Base-by-base conservation (phyloP, 495 filamentous ascomycete genomes). In the Aspergillus funiculosus region DNA sequence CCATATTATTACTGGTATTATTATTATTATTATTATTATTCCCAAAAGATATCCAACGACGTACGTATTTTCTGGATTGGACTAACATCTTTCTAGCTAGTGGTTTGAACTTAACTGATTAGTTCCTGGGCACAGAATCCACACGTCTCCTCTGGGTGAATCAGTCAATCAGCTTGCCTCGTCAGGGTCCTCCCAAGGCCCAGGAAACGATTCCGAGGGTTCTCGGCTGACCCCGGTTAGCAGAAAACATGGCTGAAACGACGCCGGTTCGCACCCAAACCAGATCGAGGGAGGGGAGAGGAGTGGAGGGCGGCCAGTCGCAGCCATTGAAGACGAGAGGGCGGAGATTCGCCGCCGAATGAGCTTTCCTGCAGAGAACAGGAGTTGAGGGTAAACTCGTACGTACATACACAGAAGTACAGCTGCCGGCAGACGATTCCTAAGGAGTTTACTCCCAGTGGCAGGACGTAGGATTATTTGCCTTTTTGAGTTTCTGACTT, bases 381-480 rank as follows among this genome's bases (percentile, higher is more conserved):
- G 53, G 48, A n/a, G n/a, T n/a, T n/a, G n/a, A n/a, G n/a, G n/a
- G n/a, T n/a, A n/a, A n/a, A n/a, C n/a, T n/a, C n/a, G n/a, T n/a
- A n/a, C n/a, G n/a, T n/a, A n/a, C n/a, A n/a, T n/a, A n/a, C n/a
- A n/a, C n/a, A n/a, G n/a, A n/a, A n/a, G n/a, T n/a, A n/a, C n/a
- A n/a, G n/a, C n/a, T n/a, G n/a, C n/a, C n/a, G n/a, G n/a, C n/a
- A n/a, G n/a, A n/a, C n/a, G n/a, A n/a, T n/a, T 39, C 52, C 57
- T 65, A 46, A 62, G 62, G 60, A 65, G 58, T 60, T 58, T 62
- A 58, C 60, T 63, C 54, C 63, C 63, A n/a, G n/a, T n/a, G n/a
- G n/a, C n/a, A n/a, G n/a, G 63, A 63, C 57, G 53, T 58, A 44
- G 27, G 44, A 24, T 22, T 26, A 13, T 26, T 11, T 19, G 15